Evolutionary conservation across 306 rosid genomes (phyloP).

Genomic region (Pyrus pyrifolia): DNA sequence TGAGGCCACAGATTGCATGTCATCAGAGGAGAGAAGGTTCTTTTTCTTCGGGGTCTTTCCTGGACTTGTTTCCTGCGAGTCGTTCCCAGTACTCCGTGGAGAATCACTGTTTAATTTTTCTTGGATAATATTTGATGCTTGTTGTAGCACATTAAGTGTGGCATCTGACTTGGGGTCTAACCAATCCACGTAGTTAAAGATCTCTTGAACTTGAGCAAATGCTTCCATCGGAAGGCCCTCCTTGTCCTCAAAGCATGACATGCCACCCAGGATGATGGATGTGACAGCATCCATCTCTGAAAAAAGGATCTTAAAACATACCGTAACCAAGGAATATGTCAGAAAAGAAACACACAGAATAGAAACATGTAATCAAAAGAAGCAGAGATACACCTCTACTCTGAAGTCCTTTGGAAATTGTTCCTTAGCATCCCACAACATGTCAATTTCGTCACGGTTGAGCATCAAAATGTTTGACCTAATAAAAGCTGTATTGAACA

Average conservation of each 20-base stretch:
- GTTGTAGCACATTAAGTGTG: slow-evolving; percentile 63
- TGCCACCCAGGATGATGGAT: slow-evolving; percentile 28
- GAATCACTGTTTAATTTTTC: slow-evolving; percentile 39
- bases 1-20: slow-evolving; percentile 24
- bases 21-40: neutral
- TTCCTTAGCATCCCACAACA: slow-evolving; percentile 72
- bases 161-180: slow-evolving; percentile 63
- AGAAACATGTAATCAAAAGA: slow-evolving; percentile 8
- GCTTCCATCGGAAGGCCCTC: slow-evolving; percentile 93
- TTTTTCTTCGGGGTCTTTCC: slow-evolving; percentile 25
- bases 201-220: slow-evolving; percentile 88
- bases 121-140: slow-evolving; percentile 36
- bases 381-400: slow-evolving; percentile 63
- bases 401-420: slow-evolving; percentile 74
- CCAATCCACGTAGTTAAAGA: slow-evolving; percentile 88
- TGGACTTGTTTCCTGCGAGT: slow-evolving; percentile 30
- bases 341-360: slow-evolving; percentile 1
- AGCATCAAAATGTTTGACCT: slow-evolving; percentile 89
- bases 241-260: slow-evolving; percentile 70
- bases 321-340: slow-evolving; percentile 25
- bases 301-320: slow-evolving; percentile 71
- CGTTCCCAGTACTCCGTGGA: slow-evolving; percentile 22
- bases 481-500: slow-evolving; percentile 92
- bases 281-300: slow-evolving; percentile 87
- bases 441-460: slow-evolving; percentile 76